Evolutionary conservation across 2,329 filamentous ascomycete species (phyloP), one percentile per base, ranked within the genome.

Genomic region (Scortechinia acanthostroma): DNA sequence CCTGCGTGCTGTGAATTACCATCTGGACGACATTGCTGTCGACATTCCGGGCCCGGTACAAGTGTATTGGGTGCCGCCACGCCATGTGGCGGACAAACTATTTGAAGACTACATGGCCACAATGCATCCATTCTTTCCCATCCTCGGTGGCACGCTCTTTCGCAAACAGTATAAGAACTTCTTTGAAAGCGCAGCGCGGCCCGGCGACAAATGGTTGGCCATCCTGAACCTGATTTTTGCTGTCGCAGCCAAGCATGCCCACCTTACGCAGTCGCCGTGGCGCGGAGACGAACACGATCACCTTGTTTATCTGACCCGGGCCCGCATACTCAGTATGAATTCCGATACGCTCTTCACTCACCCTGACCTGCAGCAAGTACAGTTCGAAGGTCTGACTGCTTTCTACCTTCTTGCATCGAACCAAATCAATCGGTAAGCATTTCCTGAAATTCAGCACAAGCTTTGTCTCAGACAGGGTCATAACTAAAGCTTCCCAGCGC

Each of bases 141-240:
- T 70, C n/a, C 58, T 70, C 42, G 64, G 62, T 48, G 59, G 59
- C 33, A 52, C 58, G 3, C 62, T 65, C 10, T 69, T 70, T 45
- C 49, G 54, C 3, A 55, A 57, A 15, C 65, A 68, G 43, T 70
- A 66, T 43, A 57, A 54, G 45, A 61, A 56, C 6, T 66, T 66
- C 43, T 50, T 52, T 20, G 58, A 57, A 22, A 60, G 62, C 45
- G 65, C 62, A 6, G 10, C 35, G 45, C 67, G 64, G 63, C 54
- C 25, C 19, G 35, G 44, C 28, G 43, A 43, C 15, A 46, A 43
- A 14, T 53, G 49, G 22, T 25, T 69, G 35, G 65, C 67, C 15
- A 68, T 68, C 20, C 50, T 70, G 47, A 70, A 70, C 44, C 54
- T 69, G 53, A 66, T 70, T 2, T 69, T 70, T 45, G 67, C 67